Base-by-base conservation (phyloP, 1,139 yeast genomes). In the Pichia sp. region DNA sequence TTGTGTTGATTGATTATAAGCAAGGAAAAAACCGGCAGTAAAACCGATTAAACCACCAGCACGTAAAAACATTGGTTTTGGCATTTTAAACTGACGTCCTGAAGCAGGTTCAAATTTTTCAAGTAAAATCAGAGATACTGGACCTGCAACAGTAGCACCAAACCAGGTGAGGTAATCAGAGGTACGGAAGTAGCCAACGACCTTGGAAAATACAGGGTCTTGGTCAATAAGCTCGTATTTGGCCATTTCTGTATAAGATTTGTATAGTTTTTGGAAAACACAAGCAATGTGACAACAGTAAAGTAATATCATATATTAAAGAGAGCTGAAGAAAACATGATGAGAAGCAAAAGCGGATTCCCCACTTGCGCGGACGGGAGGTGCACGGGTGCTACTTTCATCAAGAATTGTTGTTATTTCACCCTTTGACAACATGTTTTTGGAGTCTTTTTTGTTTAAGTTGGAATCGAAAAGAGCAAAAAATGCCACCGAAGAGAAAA, bases 171-270 rank as follows among this genome's bases (percentile, higher is more conserved):
- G 77, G 63, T 79, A 80, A 70, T 88, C 96, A 13, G 84, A 74
- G 25, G 78, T 68, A 66, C 96, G 77, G 69, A 87, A 81, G 71
- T 84, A 88, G 46, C 82, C 73, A 29, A 88, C 81, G 36, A 88
- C 96, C 59, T 88, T 76, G 52, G 69, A 64, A 70, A 87, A 85
- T 60, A 83, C 82, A 44, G 96, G 96, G 67, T 88, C 96, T 53
- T 80, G 77, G 67, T 88, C 96, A 64, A 88, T 88, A 18, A 65
- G 65, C 56, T 65, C 69, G 60, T 58, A 65, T 48, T 59, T 61
- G 22, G 60, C 59, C 66, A 61, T 64, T 34, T 6, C 41, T 36
- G 16, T 7, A 27, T 34, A 10, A 8, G 3, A n/a, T n/a, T 34
- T 34, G 41, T 31, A 14, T 31, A 16, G 31, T 30, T 30, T 30